Evolutionary conservation across 805 yeast genomes (phyloP).

Genomic region (Schizosaccharomyces japonicus): DNA sequence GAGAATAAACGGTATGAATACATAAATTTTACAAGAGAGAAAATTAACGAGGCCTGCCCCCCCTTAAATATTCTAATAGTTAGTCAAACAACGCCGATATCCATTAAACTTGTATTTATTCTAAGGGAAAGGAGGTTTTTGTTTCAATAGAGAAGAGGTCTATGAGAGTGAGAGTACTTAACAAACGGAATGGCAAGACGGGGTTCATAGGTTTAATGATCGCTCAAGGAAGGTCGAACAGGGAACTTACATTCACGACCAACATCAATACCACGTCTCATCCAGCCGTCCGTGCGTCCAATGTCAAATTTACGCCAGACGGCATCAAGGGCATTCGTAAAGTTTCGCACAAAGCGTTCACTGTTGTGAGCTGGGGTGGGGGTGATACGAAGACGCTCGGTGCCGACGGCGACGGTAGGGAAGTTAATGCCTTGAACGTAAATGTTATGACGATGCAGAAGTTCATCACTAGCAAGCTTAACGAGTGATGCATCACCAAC

Average conservation of each 20-base stretch:
- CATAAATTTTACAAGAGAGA: too few relatives aligned
- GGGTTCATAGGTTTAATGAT: not conserved
- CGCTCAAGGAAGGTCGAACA: not conserved
- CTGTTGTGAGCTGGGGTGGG: slow-evolving; percentile 82
- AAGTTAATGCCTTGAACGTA: slow-evolving; percentile 96
- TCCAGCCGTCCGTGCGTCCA: not conserved
- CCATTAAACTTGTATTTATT: too few relatives aligned
- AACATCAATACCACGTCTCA: not conserved
- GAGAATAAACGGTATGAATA: too few relatives aligned
- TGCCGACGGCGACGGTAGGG: slow-evolving; percentile 92
- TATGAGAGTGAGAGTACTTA: too few relatives aligned
- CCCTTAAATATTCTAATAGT: too few relatives aligned
- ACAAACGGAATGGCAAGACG: too few relatives aligned
- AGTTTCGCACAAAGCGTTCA: not conserved
- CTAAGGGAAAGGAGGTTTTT: too few relatives aligned
- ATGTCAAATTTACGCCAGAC: not conserved
- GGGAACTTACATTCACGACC: not conserved
- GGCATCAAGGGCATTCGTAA: not conserved
- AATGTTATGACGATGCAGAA: slow-evolving; percentile 61
- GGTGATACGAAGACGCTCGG: slow-evolving; percentile 90
- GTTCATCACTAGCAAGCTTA: slow-evolving; percentile 68
- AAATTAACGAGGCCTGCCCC: too few relatives aligned
- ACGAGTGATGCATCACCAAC: slow-evolving; percentile 89
- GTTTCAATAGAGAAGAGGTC: too few relatives aligned
- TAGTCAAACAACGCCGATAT: too few relatives aligned